phyloP scores from a whole-genome alignment of 495 filamentous ascomycete genomes.

The Clohesyomyces aquaticus region DNA sequence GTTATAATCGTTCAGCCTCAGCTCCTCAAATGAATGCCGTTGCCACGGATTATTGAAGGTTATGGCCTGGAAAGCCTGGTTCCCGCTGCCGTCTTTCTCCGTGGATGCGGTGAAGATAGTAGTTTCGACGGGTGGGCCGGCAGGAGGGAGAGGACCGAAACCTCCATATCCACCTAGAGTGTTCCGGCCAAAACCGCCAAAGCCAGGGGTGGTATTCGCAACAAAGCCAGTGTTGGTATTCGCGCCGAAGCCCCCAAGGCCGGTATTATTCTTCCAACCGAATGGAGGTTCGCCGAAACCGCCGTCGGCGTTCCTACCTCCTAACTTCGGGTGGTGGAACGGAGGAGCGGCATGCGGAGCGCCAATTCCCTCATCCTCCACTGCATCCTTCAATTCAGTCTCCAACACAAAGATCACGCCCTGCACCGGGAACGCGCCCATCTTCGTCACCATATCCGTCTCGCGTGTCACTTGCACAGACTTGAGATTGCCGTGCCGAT shows the following conservation, averaged over 20 bases:
- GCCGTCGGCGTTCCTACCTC: background rate
- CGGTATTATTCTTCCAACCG: background rate
- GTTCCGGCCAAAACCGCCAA: constrained; percentile 1
- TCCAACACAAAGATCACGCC: constrained; percentile 19
- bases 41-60: background rate
- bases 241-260: background rate
- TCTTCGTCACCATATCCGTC: constrained; percentile 14
- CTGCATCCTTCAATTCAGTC: too few relatives aligned
- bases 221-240: background rate
- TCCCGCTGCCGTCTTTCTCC: background rate
- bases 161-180: background rate
- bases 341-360: too few relatives aligned
- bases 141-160: too few relatives aligned
- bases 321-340: too few relatives aligned
- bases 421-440: constrained; percentile 17
- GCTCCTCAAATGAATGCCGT: constrained; percentile 15
- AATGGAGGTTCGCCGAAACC: background rate
- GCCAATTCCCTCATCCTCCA: too few relatives aligned
- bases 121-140: too few relatives aligned
- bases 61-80: constrained; percentile 11
- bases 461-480: background rate
- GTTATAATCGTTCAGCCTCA: constrained; percentile 5
- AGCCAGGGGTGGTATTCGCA: too few relatives aligned
- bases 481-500: constrained; percentile 13
- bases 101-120: background rate